phyloP scores from a whole-genome alignment of 1,284 basidiomycete species.

The Rhodotorula sp. region DNA sequence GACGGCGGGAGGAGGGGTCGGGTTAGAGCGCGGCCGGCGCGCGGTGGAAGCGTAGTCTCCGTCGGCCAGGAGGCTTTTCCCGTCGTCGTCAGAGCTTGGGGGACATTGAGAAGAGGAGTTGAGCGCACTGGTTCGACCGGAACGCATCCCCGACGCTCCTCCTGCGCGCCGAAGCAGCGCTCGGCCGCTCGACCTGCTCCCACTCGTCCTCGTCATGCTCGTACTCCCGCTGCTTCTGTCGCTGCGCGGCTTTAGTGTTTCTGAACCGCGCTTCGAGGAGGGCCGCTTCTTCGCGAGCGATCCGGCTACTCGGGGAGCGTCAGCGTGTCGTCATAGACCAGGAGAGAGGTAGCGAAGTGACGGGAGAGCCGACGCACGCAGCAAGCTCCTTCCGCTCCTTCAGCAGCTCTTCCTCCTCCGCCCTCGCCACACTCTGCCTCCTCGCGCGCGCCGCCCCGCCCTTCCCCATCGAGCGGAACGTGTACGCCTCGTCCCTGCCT shows the following conservation, averaged over 20 bases:
- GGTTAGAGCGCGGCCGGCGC: conserved; percentile 1
- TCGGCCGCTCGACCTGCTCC: conserved; percentile 10
- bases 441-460: background rate
- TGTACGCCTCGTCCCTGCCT: background rate
- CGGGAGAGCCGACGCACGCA: background rate
- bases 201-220: conserved; percentile 1
- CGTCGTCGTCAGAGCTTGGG: background rate
- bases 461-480: background rate
- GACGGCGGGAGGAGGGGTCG: background rate
- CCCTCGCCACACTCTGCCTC: background rate
- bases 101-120: accelerated
- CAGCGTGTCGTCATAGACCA: background rate
- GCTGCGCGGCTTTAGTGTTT: background rate
- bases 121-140: conserved; percentile 16
- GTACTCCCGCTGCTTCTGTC: background rate
- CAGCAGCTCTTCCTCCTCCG: background rate
- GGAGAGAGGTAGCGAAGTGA: background rate
- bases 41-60: background rate
- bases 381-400: conserved; percentile 5
- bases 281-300: conserved; percentile 21
- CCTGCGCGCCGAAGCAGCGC: background rate
- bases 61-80: background rate
- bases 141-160: conserved; percentile 19
- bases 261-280: conserved; percentile 14
- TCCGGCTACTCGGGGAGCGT: background rate